Evolutionary conservation across 73 alveolate species (phyloP).

Genomic region (Paramecium octaurelia): DNA sequence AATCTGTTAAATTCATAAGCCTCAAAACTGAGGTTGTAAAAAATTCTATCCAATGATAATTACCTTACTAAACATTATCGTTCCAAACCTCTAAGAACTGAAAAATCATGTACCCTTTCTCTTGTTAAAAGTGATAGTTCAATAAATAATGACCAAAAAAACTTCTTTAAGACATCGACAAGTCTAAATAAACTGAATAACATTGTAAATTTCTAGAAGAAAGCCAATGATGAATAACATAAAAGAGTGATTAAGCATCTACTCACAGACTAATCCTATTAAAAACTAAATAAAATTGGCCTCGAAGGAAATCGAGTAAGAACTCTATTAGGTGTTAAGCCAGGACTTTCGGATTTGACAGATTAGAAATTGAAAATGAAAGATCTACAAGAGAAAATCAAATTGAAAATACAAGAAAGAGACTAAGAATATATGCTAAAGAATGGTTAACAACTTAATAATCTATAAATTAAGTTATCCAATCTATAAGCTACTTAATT

Average conservation of each 20-base stretch:
- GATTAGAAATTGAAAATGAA: background rate
- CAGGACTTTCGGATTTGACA: background rate
- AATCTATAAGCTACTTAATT: background rate
- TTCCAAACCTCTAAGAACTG: background rate
- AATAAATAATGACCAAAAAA: background rate
- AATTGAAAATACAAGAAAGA: background rate
- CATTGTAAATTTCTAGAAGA: background rate
- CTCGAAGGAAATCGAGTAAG: background rate
- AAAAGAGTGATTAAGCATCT: background rate
- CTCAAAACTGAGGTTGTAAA: background rate
- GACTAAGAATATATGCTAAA: background rate
- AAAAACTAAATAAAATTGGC: background rate
- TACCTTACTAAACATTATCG: background rate
- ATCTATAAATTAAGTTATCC: background rate
- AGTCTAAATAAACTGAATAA: background rate
- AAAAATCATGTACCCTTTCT: background rate
- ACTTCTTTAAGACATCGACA: background rate
- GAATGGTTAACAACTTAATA: background rate
- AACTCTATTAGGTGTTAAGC: background rate
- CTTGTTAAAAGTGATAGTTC: background rate
- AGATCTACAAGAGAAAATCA: background rate
- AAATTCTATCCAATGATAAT: background rate
- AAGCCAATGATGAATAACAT: background rate
- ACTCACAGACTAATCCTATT: background rate
- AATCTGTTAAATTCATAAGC: background rate